Conservation (phyloP, 2,329 filamentous ascomycete species). For the Colletotrichum trifolii region DNA sequence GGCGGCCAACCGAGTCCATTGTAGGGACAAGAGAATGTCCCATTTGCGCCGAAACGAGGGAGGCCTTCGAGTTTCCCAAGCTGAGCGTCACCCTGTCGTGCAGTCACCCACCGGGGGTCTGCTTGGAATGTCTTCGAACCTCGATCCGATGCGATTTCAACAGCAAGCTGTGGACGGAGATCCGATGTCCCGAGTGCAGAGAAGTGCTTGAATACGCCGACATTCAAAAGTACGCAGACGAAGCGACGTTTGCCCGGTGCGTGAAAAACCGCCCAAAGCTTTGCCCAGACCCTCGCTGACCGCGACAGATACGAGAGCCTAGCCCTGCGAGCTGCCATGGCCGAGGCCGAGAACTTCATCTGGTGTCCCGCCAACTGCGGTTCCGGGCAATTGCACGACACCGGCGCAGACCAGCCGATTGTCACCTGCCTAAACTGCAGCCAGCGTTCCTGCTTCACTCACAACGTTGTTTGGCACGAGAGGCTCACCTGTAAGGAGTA, state of each 20-base stretch:
- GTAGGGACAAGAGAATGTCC: constrained; percentile 46
- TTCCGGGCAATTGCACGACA: constrained; percentile 63
- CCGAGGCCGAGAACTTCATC: constrained; percentile 56
- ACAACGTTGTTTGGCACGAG: constrained; percentile 55
- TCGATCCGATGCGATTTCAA: constrained; percentile 49
- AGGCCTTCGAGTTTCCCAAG: constrained; percentile 44
- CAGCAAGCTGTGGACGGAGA: constrained; percentile 54
- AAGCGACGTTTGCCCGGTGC: constrained; percentile 56
- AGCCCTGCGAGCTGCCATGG: constrained; percentile 55
- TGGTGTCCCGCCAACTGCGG: constrained; percentile 66
- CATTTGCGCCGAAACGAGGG: constrained; percentile 50
- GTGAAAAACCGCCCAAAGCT: background rate
- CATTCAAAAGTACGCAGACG: constrained; percentile 57
- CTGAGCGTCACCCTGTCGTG: constrained; percentile 48
- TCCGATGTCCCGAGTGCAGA: constrained; percentile 65
- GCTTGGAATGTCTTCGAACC: constrained; percentile 48
- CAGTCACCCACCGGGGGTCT: constrained; percentile 47
- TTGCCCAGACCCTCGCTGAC: background rate
- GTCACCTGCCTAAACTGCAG: constrained; percentile 53
- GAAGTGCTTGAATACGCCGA: constrained; percentile 55
- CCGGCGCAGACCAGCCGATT: constrained; percentile 51
- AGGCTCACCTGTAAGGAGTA: constrained; percentile 56
- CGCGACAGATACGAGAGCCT: constrained; percentile 55
- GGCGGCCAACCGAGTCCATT: constrained; percentile 39
- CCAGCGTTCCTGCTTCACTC: constrained; percentile 55